Evolutionary conservation across 176 grass and related monocot genomes (phyloP), one percentile per base, ranked within the genome.

Genomic region (Raddia distichophylla): DNA sequence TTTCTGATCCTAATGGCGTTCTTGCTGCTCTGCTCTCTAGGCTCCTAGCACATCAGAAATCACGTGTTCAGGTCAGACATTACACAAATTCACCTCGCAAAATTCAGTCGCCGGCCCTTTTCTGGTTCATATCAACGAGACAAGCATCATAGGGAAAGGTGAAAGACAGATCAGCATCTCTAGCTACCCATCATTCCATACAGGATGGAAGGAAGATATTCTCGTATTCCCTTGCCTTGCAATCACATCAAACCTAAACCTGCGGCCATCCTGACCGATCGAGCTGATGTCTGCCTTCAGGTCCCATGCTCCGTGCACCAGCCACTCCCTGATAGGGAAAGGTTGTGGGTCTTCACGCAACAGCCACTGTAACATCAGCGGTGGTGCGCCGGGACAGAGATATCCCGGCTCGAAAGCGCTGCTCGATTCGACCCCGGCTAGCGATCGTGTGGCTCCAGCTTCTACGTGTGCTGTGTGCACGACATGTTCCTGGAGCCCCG

Each of bases 211-310:
- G 43, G 51, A 16, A 54, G 46, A 50, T 14, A 79, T 34, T 80
- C 22, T 27, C 66, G 40, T 14, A 79, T n/a, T 80, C 22, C 18
- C 74, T 43, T 71, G 67, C 74, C 80, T 35, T 71, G 6, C 60
- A 88, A 83, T 83, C 67, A 79, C 3, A 61, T 53, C 68, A 79
- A 84, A 6, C 50, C 59, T 66, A 59, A 44, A n/a, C 59, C 20
- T 68, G 2, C 34, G 6, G 15, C 34, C 54, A 64, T 51, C 1
- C 1, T 12, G 10, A 49, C 11, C 48, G 48, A 40, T 27, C 27
- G 27, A 27, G 27, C 27, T 27, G 27, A 27, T 27, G 27, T 1
- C 27, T 27, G 27, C 27, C 27, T 27, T 0, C 5, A n/a, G n/a
- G 52, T 55, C 52, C 8, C 47, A 49, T 10, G 52, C 2, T 15